Base-by-base conservation (phyloP, 371 early-diverging fungal genomes). In the Sporodiniella umbellata region DNA sequence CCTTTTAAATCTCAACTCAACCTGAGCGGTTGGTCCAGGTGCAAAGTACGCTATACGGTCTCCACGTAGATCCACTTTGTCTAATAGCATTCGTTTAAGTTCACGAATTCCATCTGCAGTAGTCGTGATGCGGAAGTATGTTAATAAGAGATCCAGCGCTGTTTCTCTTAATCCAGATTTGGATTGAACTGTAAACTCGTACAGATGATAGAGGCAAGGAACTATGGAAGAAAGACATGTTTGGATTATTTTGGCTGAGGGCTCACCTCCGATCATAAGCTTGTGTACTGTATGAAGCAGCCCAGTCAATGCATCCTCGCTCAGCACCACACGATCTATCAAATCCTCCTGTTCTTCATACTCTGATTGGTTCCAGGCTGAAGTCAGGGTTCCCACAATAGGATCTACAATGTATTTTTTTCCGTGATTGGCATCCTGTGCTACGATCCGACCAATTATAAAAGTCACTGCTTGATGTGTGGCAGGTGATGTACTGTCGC, bases 221-320 rank as follows among this genome's bases (percentile, higher is more conserved):
- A 84, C 62, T 0, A 76, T 68, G 14, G 74, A 65, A 0, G 61
- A 62, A 45, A 81, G 35, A 50, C 84, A 75, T 3, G 75, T 58
- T 35, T 83, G 78, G 42, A 80, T 75, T 28, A 85, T 66, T n/a
- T 56, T 56, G 12, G 80, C 79, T 0, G 82, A 79, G 0, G 87
- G 87, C 47, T 87, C 87, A 24, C 80, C 84, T 2, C 84, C 82
- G 8, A 83, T 73, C 52, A 87, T 66, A 21, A 85, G 61, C 15
- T 60, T 60, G 53, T 85, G 78, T 24, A 84, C 35, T 14, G 71
- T 70, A 3, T 68, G 38, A 26, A 86, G 58, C 3, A 78, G 46
- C 8, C 50, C 43, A 33, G 68, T 45, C 10, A 83, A 40, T 5
- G 70, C 66, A 14, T 69, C 62, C 38, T 79, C 81, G 2, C 79